Percentiles rank a stretch among this genome's conserved stretches.
Conservation (phyloP, 2,329 filamentous ascomycete species). For the Sporothrix schenckii region DNA sequence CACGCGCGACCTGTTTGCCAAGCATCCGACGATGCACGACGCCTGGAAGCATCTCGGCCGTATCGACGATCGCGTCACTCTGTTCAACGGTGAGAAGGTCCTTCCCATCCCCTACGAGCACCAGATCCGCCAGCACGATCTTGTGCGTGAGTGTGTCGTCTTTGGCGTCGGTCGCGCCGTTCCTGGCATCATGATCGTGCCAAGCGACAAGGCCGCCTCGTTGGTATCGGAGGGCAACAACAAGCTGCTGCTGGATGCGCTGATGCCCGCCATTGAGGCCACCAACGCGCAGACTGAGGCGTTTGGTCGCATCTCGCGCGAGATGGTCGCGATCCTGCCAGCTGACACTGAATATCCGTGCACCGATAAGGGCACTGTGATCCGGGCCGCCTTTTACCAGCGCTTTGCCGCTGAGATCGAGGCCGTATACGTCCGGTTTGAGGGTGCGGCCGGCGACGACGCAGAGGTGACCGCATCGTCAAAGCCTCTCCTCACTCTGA, state of each 20-base stretch:
- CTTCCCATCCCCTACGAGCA: conserved; percentile 55
- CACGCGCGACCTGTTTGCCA: conserved; percentile 47
- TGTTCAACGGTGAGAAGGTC: conserved; percentile 55
- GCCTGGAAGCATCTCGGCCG: conserved; percentile 46
- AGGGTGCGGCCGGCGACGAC: conserved; percentile 32
- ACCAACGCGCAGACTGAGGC: conserved; percentile 42
- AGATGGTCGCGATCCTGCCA: conserved; percentile 55
- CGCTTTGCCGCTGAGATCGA: conserved; percentile 51
- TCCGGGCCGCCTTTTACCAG: conserved; percentile 53
- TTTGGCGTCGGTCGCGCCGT: conserved; percentile 54
- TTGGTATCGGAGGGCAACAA: conserved; percentile 43
- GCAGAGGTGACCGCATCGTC: background rate
- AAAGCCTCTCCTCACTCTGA: conserved; percentile 29
- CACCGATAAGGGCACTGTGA: conserved; percentile 59
- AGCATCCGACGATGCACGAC: conserved; percentile 43
- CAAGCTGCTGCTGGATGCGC: conserved; percentile 55
- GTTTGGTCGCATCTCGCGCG: conserved; percentile 48
- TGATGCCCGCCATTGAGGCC: conserved; percentile 48
- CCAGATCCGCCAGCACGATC: conserved; percentile 50
- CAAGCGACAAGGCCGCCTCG: conserved; percentile 44
- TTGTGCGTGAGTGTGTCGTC: conserved; percentile 56
- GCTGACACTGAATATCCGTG: conserved; percentile 48
- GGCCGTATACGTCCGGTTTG: conserved; percentile 43
- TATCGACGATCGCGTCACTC: conserved; percentile 47
- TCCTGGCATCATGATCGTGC: conserved; percentile 52